Percentiles rank a stretch among this genome's conserved stretches.
Conservation (phyloP, 768 basidiomycete species). For the Trametes cubensis region DNA sequence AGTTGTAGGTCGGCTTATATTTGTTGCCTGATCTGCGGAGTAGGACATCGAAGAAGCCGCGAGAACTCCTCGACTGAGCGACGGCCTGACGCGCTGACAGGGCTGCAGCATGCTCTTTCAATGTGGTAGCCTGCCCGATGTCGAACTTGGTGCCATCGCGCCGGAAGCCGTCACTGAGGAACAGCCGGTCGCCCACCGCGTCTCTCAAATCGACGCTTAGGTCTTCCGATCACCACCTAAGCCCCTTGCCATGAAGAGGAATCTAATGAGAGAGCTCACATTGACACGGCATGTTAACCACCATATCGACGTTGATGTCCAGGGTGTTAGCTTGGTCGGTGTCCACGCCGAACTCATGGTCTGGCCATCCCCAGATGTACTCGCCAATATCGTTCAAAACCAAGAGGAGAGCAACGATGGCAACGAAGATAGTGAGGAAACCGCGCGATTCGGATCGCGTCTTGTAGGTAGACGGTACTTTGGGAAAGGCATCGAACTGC, state of each 20-base stretch:
- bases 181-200: conserved; percentile 89
- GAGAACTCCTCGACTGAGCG: conserved; percentile 71
- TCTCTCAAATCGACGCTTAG: conserved; percentile 90
- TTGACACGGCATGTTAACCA: conserved; percentile 90
- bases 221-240: conserved; percentile 45
- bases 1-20: conserved; percentile 76
- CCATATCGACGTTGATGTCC: conserved; percentile 89
- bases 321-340: conserved; percentile 58
- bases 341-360: conserved; percentile 89
- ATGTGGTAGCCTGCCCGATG: conserved; percentile 73
- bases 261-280: conserved; percentile 55
- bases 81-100: conserved; percentile 74
- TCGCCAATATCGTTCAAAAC: conserved; percentile 89
- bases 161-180: conserved; percentile 75
- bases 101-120: conserved; percentile 68
- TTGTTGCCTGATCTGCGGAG: conserved; percentile 46
- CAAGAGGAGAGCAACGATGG: conserved; percentile 66
- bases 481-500: conserved; percentile 86
- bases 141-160: conserved; percentile 89
- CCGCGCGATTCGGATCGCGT: conserved; percentile 78
- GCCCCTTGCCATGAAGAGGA: background rate
- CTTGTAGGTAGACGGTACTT: conserved; percentile 82
- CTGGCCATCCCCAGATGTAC: conserved; percentile 92
- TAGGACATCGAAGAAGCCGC: conserved; percentile 68
- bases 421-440: conserved; percentile 75